A percentile compares a stretch with the other conserved stretches of the same genome.
phyloP scores from a whole-genome alignment of 176 grass and related monocot genomes.

The Olyra latifolia region DNA sequence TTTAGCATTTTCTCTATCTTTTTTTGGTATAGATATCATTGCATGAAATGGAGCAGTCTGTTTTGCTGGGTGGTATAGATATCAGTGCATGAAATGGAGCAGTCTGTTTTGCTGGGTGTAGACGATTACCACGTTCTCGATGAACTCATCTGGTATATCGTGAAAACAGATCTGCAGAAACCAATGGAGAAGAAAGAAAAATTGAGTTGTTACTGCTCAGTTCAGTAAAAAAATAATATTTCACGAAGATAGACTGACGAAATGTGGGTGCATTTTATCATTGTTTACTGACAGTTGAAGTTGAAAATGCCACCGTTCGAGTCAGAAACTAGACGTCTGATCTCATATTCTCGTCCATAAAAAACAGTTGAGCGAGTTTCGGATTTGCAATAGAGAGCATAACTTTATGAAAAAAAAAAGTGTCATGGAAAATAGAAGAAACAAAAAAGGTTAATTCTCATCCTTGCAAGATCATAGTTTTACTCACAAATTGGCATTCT shows the following conservation, averaged over 20 bases:
- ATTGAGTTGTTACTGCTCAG: neutral
- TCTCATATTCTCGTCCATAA: neutral
- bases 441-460: neutral
- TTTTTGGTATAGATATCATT: neutral
- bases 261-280: neutral
- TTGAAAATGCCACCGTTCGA: neutral
- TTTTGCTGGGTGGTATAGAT: neutral
- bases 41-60: neutral
- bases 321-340: neutral
- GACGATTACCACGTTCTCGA: constrained; percentile 47
- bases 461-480: neutral
- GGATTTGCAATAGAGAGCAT: neutral
- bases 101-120: neutral
- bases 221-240: neutral
- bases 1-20: neutral
- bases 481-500: too few species aligned
- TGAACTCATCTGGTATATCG: constrained; percentile 68
- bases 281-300: neutral
- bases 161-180: constrained; percentile 64
- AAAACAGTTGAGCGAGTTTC: neutral
- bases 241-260: neutral
- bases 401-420: neutral
- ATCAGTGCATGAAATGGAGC: neutral
- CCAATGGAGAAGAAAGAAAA: neutral
- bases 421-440: neutral